Base-by-base conservation (phyloP, 805 yeast species). In the Saturnispora besseyi region DNA sequence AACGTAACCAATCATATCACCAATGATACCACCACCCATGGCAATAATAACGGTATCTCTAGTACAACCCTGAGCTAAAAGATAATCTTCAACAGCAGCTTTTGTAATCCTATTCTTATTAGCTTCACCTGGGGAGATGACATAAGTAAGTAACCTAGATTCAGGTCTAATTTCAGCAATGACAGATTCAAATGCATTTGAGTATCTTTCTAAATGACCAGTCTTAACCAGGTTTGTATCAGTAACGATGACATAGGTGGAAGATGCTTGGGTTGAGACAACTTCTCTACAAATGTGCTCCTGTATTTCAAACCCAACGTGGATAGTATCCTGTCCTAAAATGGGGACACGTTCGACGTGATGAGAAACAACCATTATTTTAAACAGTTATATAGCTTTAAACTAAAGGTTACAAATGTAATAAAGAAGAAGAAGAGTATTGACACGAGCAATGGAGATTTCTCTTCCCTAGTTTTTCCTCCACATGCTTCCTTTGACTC, bases 1-100 rank as follows among this genome's bases (percentile, higher is more conserved):
- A 40, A 93, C 98, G 64, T 81, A 93, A 4, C 99, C 99, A 57
- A 91, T 87, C 99, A 93, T 91, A 64, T 93, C 99, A 53, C 99
- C 99, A 66, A 93, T 91, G 47, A 93, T 95, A 59, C 99, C 99
- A 57, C 99, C 99, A 54, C 99, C 99, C 52, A 93, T 79, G 8
- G 99, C 99, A 44, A 93, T 69, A 51, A 93, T 81, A 26, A 93
- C 87, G 3, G 98, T 89, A 65, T 93, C 99, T 68, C 99, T 79
- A 13, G 98, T 93, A 67, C 99, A 93, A 26, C 96, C 95, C 61
- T 87, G 69, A 5, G 68, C 61, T 54, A 93, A 75, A 60, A 93
- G 70, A 67, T 77, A 91, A 67, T 93, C 99, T 70, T 93, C 99
- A 50, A 93, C 90, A 10, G 79, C 81, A 28, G 93, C 98, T 68